phyloP scores from a whole-genome alignment of 2,329 filamentous ascomycete genomes.

The Colletotrichum echinochloae region DNA sequence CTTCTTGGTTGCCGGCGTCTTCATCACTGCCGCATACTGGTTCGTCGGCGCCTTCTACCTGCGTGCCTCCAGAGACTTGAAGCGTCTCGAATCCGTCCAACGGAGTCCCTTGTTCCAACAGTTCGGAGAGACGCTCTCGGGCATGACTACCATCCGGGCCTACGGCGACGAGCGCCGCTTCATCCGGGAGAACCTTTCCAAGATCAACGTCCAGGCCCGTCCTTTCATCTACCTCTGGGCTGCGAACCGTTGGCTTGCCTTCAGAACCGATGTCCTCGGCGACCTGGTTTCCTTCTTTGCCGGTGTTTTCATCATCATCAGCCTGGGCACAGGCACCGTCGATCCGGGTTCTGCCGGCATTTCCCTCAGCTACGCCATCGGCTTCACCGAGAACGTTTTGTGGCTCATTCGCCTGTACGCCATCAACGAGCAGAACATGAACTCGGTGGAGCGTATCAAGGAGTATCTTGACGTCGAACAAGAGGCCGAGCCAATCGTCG shows the following conservation, averaged over 20 bases:
- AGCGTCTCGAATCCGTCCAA: constrained; percentile 93
- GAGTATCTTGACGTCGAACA: constrained; percentile 98
- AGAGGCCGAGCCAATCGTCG: constrained; percentile 83
- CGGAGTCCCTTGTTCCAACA: constrained; percentile 97
- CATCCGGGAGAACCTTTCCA: constrained; percentile 87
- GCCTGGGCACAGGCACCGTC: constrained; percentile 74
- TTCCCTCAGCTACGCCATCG: constrained; percentile 94
- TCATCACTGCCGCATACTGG: constrained; percentile 87
- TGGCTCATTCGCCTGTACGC: constrained; percentile 97
- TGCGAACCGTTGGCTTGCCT: constrained; percentile 94
- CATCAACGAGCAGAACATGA: constrained; percentile 99
- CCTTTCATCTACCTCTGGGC: constrained; percentile 98
- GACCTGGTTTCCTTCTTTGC: constrained; percentile 95
- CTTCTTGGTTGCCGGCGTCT: constrained; percentile 87
- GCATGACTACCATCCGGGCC: constrained; percentile 95
- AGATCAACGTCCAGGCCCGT: constrained; percentile 90
- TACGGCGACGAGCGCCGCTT: constrained; percentile 96
- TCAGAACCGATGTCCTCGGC: constrained; percentile 90
- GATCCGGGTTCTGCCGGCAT: constrained; percentile 94
- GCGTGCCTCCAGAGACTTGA: constrained; percentile 91
- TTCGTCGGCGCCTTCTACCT: constrained; percentile 90
- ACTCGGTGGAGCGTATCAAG: constrained; percentile 96
- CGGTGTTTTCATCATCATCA: constrained; percentile 88
- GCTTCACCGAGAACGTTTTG: constrained; percentile 95
- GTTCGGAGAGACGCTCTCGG: constrained; percentile 94